Evolutionary conservation across 371 early-diverging fungal species (phyloP), one percentile per base, ranked within the genome.

Genomic region (Umbelopsis sp.): DNA sequence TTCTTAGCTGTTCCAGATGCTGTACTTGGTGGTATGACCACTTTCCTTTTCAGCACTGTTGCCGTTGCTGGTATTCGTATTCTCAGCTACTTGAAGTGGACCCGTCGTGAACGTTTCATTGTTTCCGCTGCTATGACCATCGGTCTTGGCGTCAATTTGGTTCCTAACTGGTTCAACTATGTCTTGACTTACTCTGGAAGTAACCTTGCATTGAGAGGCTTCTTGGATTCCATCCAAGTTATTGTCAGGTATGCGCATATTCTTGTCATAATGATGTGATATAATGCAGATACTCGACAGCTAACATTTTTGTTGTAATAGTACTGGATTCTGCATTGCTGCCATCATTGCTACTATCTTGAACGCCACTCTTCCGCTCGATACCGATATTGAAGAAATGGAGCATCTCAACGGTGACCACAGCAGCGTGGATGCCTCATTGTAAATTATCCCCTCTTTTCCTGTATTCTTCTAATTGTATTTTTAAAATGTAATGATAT

Each of bases 11-110:
- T 87, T 11, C 88, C 88, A 4, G 78, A 81, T 29, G 70, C 86
- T 14, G 87, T 87, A 22, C 67, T 86, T 29, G 86, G 87, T 20
- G 87, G 86, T 25, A 85, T 89, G 88, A 88, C 87, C 11, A 84
- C 87, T 0, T 89, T 87, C 51, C 68, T 89, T 44, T 89, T 88
- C 69, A 79, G 86, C 4, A 84, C 78, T 24, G 89, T 89, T 18
- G 82, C 86, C 7, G 87, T 86, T 8, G 84, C 89, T 11, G 89
- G 89, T 70, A 86, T 89, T 38, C 85, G 87, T 73, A 89, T 89
- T 46, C 72, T 89, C 53, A 80, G 87, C 12, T 86, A 85, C 74
- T 65, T 87, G 66, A 69, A 79, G 22, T 89, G 88, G 89, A 87
- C 89, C 4, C 80, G 90, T 53, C 88, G 90, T 24, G 88, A 88